Evolutionary conservation across 305 asterid species (phyloP), one percentile per base, ranked within the genome.

Genomic region (Ruellia speciosa): DNA sequence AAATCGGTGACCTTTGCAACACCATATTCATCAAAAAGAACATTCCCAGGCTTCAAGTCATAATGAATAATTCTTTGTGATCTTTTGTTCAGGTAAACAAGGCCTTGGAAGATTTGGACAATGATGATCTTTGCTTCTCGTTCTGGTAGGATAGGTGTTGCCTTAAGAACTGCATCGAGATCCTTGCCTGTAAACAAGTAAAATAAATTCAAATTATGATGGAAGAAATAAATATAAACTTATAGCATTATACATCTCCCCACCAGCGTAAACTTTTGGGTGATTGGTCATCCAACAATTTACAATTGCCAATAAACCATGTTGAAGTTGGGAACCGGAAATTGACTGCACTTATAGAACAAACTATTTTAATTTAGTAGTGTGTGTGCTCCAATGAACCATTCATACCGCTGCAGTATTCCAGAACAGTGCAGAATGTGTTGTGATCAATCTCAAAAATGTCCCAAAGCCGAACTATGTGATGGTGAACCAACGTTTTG

Each of bases 11-110:
- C 86, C 73, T 88, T 88, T 66, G 99, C 96, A 65, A 81, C 69
- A 39, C 94, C 88, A 49, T 79, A 66, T 69, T 92, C 97, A 79
- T 92, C 99, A 67, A 92, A 92, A 8, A 92, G 67, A 70, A 92
- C 97, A 75, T 92, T 92, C 60, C 99, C 99, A 19, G 99, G 99
- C 81, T 92, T 92, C 87, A 92, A 71, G 72, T 92, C 99, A 67
- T 92, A 92, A 72, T 92, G 99, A 72, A 92, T 92, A 53, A 92
- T 92, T 75, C 72, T 92, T 72, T 88, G 96, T 14, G 90, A 76
- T 77, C 90, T 88, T 76, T 79, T 92, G 66, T 92, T 92, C 70
- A 88, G 78, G 81, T 92, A 92, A 60, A 92, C 82, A 64, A 92
- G 96, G 69, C 99, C 99, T 60, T 80, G 96, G 68, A 88, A 92